These are phyloP conservation scores for Apiospora sp. DNA, from an alignment of 2,329 filamentous ascomycete genomes.

Conservation along the genomic window DNA sequence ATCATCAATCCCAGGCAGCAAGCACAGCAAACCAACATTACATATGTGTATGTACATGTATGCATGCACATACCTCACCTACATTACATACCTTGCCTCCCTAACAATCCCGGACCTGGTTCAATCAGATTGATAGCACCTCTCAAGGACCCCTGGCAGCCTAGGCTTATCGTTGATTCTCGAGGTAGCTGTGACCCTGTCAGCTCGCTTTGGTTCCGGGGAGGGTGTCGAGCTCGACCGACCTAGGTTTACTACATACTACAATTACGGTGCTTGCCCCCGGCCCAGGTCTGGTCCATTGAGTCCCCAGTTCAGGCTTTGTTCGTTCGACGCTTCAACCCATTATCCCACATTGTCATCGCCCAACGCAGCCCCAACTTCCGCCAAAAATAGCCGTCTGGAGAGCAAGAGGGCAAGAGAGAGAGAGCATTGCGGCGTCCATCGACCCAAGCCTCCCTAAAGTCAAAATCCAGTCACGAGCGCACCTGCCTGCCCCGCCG, in stretches of 20 bases:
- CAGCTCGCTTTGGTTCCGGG: slow-evolving; percentile 11
- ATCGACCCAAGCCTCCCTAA: slow-evolving; percentile 14
- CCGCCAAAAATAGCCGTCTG: background rate
- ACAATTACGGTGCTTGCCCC: background rate
- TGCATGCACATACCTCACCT: background rate
- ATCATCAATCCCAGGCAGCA: slow-evolving; percentile 9
- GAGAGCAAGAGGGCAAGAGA: background rate
- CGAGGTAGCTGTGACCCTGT: slow-evolving; percentile 15
- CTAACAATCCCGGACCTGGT: slow-evolving; percentile 8
- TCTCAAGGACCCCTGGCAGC: slow-evolving; percentile 3
- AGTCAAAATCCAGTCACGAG: slow-evolving; percentile 24
- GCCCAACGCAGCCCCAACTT: slow-evolving; percentile 9
- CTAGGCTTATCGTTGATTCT: slow-evolving; percentile 18
- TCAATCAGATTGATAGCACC: slow-evolving; percentile 14
- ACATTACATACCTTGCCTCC: background rate
- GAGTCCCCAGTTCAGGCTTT: slow-evolving; percentile 13
- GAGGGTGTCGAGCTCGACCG: slow-evolving; percentile 19
- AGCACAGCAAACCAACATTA: background rate
- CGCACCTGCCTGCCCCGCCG: slow-evolving; percentile 14
- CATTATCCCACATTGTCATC: background rate
- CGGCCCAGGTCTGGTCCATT: background rate
- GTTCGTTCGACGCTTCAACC: slow-evolving; percentile 9
- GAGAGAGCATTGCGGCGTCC: background rate
- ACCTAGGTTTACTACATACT: slow-evolving; percentile 4
- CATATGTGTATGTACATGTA: slow-evolving; percentile 2